A percentile compares a stretch with the other conserved stretches of the same genome.
These are phyloP conservation scores for Vitis hybrid DNA, from an alignment of 177 flowering plant species.

Conservation along the genomic window DNA sequence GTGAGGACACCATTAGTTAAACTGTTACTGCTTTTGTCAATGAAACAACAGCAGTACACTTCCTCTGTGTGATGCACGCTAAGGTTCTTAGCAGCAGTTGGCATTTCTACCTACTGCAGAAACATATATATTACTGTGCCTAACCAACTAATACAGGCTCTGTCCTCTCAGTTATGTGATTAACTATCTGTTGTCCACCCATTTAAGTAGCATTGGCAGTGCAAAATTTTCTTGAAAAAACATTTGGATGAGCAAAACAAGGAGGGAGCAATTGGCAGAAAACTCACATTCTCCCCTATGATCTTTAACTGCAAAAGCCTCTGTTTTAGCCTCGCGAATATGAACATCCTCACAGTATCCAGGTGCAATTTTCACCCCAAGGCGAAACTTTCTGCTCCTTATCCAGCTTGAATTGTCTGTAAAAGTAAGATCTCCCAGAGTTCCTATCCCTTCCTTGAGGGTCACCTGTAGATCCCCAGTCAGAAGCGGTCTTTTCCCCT, in stretches of 20 bases:
- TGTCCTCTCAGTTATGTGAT: background rate
- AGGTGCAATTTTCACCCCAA: slow-evolving; percentile 44
- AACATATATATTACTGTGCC: background rate
- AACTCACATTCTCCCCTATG: slow-evolving; percentile 60
- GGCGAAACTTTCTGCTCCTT: slow-evolving; percentile 57
- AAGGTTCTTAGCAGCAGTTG: background rate
- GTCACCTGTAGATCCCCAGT: slow-evolving; percentile 46
- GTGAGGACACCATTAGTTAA: no score
- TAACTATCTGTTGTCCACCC: background rate
- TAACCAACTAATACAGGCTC: background rate
- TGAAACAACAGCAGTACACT: background rate
- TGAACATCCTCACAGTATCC: slow-evolving; percentile 44
- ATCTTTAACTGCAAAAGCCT: slow-evolving; percentile 57
- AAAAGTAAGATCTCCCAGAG: slow-evolving; percentile 48
- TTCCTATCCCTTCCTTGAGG: slow-evolving; percentile 51
- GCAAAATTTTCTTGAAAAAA: background rate
- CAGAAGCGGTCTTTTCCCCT: slow-evolving; percentile 52
- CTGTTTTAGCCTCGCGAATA: slow-evolving; percentile 53
- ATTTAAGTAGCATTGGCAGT: background rate
- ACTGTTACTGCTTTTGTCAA: background rate
- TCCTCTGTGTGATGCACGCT: background rate
- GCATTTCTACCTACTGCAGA: background rate
- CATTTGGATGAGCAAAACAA: background rate
- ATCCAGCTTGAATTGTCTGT: slow-evolving; percentile 65
- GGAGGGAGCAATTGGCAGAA: background rate